Evolutionary conservation across 2,329 filamentous ascomycete species (phyloP).

Genomic region (Trichoderma gracile): DNA sequence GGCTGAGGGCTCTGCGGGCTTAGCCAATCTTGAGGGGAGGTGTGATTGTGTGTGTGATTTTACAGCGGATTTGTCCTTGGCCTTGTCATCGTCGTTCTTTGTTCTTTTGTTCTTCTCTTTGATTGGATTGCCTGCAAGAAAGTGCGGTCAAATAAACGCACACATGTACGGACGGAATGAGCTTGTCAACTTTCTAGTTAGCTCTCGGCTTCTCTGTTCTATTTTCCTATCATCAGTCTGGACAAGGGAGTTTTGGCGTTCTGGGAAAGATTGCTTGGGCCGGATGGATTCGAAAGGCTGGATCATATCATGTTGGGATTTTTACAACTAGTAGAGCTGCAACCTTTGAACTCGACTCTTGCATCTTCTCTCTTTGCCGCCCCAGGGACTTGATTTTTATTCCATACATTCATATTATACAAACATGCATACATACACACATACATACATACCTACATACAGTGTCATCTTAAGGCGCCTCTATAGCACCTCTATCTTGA

Average conservation of each 20-base stretch:
- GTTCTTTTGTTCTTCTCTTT: neutral
- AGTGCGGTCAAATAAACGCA: neutral
- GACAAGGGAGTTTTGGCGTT: slow-evolving; percentile 5
- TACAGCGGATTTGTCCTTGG: neutral
- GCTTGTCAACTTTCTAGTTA: neutral
- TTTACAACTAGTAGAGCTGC: slow-evolving; percentile 14
- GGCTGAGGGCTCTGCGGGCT: slow-evolving; percentile 57
- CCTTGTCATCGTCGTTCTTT: neutral
- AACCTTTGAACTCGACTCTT: neutral
- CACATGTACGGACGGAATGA: neutral
- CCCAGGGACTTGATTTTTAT: neutral
- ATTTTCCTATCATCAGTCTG: neutral
- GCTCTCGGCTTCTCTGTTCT: no score
- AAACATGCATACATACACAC: neutral
- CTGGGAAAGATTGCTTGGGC: slow-evolving; percentile 3
- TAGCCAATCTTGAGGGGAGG: slow-evolving; percentile 33
- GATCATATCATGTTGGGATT: neutral
- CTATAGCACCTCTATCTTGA: no score
- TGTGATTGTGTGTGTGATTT: neutral
- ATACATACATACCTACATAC: neutral
- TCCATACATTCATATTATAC: neutral
- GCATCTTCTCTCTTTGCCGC: neutral
- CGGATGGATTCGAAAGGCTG: slow-evolving; percentile 17
- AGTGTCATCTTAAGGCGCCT: no score
- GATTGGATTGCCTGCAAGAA: neutral